These are phyloP conservation scores for Jimgerdemannia lactiflua DNA, from an alignment of 192 early-diverging fungal genomes.

Conservation along the genomic window DNA sequence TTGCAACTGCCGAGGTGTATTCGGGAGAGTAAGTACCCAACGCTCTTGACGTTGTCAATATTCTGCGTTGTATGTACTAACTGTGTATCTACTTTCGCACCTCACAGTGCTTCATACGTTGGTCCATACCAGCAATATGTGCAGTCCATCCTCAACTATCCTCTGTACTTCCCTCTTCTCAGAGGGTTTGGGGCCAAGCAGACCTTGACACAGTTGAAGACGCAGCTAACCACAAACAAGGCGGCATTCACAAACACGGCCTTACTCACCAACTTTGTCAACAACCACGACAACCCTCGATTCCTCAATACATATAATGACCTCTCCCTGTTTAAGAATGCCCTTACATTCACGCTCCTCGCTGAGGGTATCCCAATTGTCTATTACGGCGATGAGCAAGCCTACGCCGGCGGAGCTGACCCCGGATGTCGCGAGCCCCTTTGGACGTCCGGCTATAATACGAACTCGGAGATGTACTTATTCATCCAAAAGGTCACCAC, in stretches of 20 bases:
- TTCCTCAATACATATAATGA: conserved; percentile 15
- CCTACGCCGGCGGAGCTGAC: conserved; percentile 21
- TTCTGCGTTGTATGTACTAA: too few species aligned
- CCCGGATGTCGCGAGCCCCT: conserved; percentile 22
- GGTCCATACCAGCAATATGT: conserved; percentile 16
- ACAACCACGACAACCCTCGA: conserved; percentile 18
- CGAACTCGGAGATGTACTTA: conserved; percentile 7
- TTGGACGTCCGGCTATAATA: conserved; percentile 20
- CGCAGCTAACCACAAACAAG: conserved; percentile 1
- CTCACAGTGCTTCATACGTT: conserved; percentile 7
- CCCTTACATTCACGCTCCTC: conserved; percentile 16
- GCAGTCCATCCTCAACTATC: conserved; percentile 21
- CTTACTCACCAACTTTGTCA: conserved; percentile 22
- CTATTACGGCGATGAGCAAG: conserved; percentile 27
- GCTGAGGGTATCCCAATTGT: conserved; percentile 21
- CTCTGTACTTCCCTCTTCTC: conserved; percentile 12
- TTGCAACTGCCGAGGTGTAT: conserved; percentile 28
- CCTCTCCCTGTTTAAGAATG: conserved; percentile 16
- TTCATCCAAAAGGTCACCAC: conserved; percentile 16
- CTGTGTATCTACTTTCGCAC: too few species aligned
- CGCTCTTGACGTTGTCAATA: too few species aligned
- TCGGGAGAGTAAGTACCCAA: not conserved
- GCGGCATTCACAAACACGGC: conserved; percentile 6
- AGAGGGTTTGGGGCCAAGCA: conserved; percentile 8
- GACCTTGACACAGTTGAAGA: conserved; percentile 5